Evolutionary conservation across 441 rosid species (phyloP).

Genomic region (Populus trichocarpa): DNA sequence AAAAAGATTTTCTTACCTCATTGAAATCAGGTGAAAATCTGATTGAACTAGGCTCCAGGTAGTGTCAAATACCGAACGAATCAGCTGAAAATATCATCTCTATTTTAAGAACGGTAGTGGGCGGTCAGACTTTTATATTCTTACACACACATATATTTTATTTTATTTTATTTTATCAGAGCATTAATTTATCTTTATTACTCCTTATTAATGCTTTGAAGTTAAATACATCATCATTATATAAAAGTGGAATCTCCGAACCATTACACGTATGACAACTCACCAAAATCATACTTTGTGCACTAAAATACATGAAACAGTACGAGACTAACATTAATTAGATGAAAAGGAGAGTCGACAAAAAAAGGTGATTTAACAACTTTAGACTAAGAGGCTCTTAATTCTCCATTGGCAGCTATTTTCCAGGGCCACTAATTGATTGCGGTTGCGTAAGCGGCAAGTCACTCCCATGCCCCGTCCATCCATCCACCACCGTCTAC

Average conservation of each 20-base stretch:
- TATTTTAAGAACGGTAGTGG: neutral
- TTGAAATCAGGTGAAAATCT: neutral
- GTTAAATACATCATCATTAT: too few relatives aligned
- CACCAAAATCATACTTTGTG: neutral
- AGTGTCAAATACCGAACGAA: too few relatives aligned
- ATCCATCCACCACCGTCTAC: too few relatives aligned
- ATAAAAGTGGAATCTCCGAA: neutral
- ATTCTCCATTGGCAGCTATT: too few relatives aligned
- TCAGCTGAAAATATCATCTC: neutral
- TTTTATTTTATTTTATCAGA: neutral
- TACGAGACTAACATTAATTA: neutral
- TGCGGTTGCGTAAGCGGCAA: too few relatives aligned
- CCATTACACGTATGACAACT: neutral
- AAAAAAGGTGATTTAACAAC: neutral
- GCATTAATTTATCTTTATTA: too few relatives aligned
- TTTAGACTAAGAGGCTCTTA: too few relatives aligned
- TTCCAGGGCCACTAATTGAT: too few relatives aligned
- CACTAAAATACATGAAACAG: neutral
- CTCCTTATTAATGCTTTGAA: too few relatives aligned
- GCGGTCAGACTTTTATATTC: neutral
- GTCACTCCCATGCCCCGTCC: too few relatives aligned
- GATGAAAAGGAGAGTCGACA: neutral
- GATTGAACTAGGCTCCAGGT: too few relatives aligned
- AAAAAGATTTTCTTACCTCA: neutral
- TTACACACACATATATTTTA: neutral